Base-by-base conservation (phyloP, 139 green algal genomes). In the Chlamydomonas sphaeroides region DNA sequence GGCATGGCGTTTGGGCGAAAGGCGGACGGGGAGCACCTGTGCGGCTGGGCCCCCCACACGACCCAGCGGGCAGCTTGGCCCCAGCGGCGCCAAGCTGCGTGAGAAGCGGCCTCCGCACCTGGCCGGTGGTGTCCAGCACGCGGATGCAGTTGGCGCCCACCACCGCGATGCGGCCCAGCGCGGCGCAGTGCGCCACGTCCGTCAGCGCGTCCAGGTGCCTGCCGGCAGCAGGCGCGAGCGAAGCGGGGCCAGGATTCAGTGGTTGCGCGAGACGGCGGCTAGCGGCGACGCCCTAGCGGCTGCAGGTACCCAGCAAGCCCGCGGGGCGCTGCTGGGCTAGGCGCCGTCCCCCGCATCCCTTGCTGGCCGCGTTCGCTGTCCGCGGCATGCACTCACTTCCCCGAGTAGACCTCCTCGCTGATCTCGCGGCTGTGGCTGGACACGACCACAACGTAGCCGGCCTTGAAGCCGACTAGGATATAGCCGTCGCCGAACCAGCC, bases 401-500 rank as follows among this genome's bases (percentile, higher is more conserved):
- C 83, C 49, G 65, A 88, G 80, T 92, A 86, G 35, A 93, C 86
- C 87, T 95, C 91, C 85, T 93, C 85, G 57, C 84, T 86, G 41
- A 93, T 90, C 79, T 95, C 91, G 30, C 84, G 65, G 66, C 66
- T 92, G 79, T 89, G 84, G 38, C 79, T 89, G 32, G 78, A 88
- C 57, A 94, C 91, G 48, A 94, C 85, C 59, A 90, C 87, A 33
- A 93, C 65, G 32, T 85, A 66, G 48, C 89, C 87, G 68, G 65
- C 66, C 39, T 78, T 87, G 89, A 94, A 96, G 65, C 89, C 92
- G 23, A 95, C 79, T 35, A 94, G 68, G 25, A 96, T 91, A 81
- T 94, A 95, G 53, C 93, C 90, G 42, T 94, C 90, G 0, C 92
- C 91, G 87, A 94, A 94, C 93, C 93, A 97, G 41, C 86, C 48